phyloP scores from a whole-genome alignment of 805 yeast species.

The Yamadazyma tumulicola region DNA sequence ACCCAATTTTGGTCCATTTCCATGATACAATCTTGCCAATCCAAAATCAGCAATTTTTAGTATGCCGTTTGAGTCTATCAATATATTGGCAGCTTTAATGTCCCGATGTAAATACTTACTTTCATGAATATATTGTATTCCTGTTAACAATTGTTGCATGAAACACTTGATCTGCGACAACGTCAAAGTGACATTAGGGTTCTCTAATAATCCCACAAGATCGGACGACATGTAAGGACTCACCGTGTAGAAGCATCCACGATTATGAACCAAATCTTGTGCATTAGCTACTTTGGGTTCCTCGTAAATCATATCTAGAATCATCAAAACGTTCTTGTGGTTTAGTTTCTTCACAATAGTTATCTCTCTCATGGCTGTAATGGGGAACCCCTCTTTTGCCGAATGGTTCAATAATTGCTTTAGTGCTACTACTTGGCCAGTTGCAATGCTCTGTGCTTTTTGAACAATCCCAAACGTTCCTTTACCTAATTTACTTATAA shows the following conservation, averaged over 20 bases:
- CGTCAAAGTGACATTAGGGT: slow-evolving; percentile 60
- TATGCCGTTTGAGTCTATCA: slow-evolving; percentile 71
- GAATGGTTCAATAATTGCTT: slow-evolving; percentile 79
- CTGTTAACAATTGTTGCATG: slow-evolving; percentile 71
- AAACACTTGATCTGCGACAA: slow-evolving; percentile 78
- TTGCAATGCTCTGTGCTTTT: slow-evolving; percentile 60
- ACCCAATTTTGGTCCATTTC: slow-evolving; percentile 51
- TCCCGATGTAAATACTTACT: slow-evolving; percentile 72
- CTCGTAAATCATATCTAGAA: slow-evolving; percentile 69
- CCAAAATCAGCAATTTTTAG: slow-evolving; percentile 96
- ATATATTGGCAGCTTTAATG: slow-evolving; percentile 92
- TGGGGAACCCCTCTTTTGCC: slow-evolving; percentile 81
- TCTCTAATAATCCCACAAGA: slow-evolving; percentile 82
- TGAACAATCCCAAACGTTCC: slow-evolving; percentile 71
- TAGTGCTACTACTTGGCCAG: slow-evolving; percentile 71
- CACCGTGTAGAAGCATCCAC: slow-evolving; percentile 73
- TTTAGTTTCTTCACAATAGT: slow-evolving; percentile 67
- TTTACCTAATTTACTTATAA: slow-evolving; percentile 39
- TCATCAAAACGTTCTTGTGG: slow-evolving; percentile 70
- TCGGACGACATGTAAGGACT: slow-evolving; percentile 92
- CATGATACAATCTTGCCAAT: slow-evolving; percentile 72
- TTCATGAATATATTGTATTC: slow-evolving; percentile 77
- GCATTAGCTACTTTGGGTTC: slow-evolving; percentile 30
- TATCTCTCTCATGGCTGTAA: slow-evolving; percentile 92
- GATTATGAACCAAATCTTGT: slow-evolving; percentile 30